These are phyloP conservation scores for Filobasidium floriforme DNA, from an alignment of 768 basidiomycete species.

Conservation along the genomic window DNA sequence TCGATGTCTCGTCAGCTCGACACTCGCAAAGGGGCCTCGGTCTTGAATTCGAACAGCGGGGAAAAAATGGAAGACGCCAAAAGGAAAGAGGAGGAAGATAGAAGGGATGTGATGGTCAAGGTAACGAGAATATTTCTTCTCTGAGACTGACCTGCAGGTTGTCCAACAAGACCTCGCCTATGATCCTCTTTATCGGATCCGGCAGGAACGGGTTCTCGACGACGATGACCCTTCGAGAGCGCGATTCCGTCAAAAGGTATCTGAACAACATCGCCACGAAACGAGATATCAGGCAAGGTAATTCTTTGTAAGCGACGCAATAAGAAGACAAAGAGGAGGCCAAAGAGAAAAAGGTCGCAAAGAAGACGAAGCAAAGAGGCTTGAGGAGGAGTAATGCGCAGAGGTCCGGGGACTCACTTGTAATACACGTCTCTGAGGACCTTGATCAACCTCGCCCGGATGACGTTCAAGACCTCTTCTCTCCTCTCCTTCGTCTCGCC, in stretches of 20 bases:
- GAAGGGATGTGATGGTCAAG: too few relatives aligned
- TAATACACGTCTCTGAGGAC: slow-evolving; percentile 72
- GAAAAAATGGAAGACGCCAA: too few relatives aligned
- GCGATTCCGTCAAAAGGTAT: slow-evolving; percentile 86
- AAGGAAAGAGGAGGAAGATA: not conserved
- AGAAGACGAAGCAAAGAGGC: not conserved
- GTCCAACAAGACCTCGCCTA: slow-evolving; percentile 78
- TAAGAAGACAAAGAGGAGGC: too few relatives aligned
- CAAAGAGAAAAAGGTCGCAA: not conserved
- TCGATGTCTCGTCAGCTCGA: too few relatives aligned
- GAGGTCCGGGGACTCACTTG: slow-evolving; percentile 62
- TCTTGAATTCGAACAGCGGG: not conserved
- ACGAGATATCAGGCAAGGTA: too few relatives aligned
- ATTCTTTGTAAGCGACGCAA: too few relatives aligned
- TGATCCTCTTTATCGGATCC: slow-evolving; percentile 73
- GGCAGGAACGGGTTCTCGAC: slow-evolving; percentile 85
- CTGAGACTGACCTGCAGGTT: slow-evolving; percentile 38
- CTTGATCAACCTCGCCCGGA: slow-evolving; percentile 62
- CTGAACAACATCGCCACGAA: slow-evolving; percentile 48
- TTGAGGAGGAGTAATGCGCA: too few relatives aligned
- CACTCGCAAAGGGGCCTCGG: too few relatives aligned
- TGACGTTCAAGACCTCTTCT: slow-evolving; percentile 64
- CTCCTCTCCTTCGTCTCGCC: slow-evolving; percentile 59
- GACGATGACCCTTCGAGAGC: slow-evolving; percentile 86
- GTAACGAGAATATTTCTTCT: too few relatives aligned